Evolutionary conservation across 305 asterid genomes (phyloP), one percentile per base, ranked within the genome.

Genomic region (Fraxinus dipetala): DNA sequence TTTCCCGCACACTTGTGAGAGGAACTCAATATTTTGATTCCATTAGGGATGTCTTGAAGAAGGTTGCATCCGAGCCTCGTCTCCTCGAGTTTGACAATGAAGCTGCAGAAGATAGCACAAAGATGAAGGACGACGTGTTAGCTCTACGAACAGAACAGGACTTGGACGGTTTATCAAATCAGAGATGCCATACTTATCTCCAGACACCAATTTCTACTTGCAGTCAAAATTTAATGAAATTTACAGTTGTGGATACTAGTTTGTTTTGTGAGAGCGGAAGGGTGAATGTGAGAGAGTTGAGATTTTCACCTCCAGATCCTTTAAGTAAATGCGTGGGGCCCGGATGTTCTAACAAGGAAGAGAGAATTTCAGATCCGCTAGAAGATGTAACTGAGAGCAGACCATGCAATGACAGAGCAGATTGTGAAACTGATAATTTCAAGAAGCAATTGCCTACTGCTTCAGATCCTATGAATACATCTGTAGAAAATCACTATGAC

Each of bases 21-120:
- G 98, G 98, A 10, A 75, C 72, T 78, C 91, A 92, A 56, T 94
- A 90, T 86, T 94, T 91, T 22, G 98, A 92, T 78, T 94, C 96
- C 8, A 85, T 91, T 36, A 85, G 89, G 24, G 98, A 95, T 72
- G 91, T 95, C 45, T 81, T 93, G 87, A 85, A 90, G 83, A 90
- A 89, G 87, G 97, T 95, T 36, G 92, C 91, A 1, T 84, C 85
- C 16, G 97, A 95, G 31, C 98, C 98, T 6, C 85, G 80, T 67
- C 78, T 93, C 65, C 85, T 95, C 11, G 93, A 89, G 83, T 90
- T 93, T 32, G 91, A 87, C 24, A 77, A 59, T 3, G 92, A 87
- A 63, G 91, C 78, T 16, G 87, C 81, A 22, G 86, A 78, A 40
- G 89, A 79, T 43, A 83, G 76, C 69, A 75, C 56, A 32, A 85